phyloP scores from a whole-genome alignment of 2,329 filamentous ascomycete genomes.

The Exserohilum rostratum region DNA sequence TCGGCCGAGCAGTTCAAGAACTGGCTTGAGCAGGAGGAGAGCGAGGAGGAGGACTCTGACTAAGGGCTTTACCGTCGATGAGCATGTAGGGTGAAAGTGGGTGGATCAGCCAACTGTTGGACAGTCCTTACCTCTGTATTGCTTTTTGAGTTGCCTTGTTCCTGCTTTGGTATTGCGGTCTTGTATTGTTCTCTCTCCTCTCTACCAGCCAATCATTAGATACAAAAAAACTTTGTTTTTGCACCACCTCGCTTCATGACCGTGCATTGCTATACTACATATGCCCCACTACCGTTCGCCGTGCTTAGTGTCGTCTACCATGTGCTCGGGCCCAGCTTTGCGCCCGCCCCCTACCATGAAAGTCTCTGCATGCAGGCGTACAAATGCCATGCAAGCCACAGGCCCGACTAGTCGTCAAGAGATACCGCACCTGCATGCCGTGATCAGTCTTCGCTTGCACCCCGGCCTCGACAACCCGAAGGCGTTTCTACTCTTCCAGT shows the following conservation, averaged over 20 bases:
- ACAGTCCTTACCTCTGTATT: conserved; percentile 13
- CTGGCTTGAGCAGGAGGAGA: conserved; percentile 84
- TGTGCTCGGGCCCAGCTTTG: conserved; percentile 17
- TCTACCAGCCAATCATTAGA: conserved; percentile 16
- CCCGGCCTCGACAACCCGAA: neutral
- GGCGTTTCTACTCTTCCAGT: neutral
- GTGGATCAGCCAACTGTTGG: conserved; percentile 12
- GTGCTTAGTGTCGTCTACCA: conserved; percentile 13
- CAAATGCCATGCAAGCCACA: neutral
- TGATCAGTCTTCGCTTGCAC: conserved; percentile 1
- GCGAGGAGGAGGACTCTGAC: conserved; percentile 53
- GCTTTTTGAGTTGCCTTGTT: conserved; percentile 15
- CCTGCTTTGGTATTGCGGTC: conserved; percentile 6
- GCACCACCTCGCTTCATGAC: conserved; percentile 3
- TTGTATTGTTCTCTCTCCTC: conserved; percentile 20
- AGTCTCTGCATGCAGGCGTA: conserved; percentile 15
- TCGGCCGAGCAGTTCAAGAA: conserved; percentile 91
- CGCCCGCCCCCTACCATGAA: conserved; percentile 17
- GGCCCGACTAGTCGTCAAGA: neutral
- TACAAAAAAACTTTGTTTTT: conserved; percentile 14
- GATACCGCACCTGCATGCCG: conserved; percentile 1
- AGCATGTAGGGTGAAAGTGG: conserved; percentile 5
- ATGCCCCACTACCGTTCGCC: conserved; percentile 11
- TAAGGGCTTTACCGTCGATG: conserved; percentile 13
- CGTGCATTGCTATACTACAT: conserved; percentile 10